Evolutionary conservation across 352 stramenopile genomes (phyloP).

Genomic region (Blastocystis hominis): DNA sequence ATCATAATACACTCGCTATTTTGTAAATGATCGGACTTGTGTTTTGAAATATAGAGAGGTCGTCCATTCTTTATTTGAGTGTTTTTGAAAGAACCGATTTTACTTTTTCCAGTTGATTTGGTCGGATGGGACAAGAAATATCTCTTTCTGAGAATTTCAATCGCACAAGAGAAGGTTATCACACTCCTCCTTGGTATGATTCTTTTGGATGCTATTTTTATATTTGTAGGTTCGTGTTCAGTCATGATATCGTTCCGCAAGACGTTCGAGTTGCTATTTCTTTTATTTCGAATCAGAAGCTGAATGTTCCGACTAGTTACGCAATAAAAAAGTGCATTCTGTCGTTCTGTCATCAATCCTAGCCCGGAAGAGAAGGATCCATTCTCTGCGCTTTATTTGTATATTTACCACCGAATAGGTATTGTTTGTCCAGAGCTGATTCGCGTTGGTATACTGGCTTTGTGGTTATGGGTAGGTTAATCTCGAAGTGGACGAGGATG

Average conservation of each 20-base stretch:
- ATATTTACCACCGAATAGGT: slow-evolving; percentile 30
- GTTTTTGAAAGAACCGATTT: not conserved
- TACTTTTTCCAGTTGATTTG: not conserved
- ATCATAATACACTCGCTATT: slow-evolving; percentile 36
- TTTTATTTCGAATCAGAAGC: not conserved
- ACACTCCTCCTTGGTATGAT: slow-evolving; percentile 1
- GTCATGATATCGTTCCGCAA: slow-evolving; percentile 3
- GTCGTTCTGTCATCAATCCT: not conserved
- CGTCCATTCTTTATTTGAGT: slow-evolving; percentile 13
- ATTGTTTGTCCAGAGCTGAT: slow-evolving; percentile 41
- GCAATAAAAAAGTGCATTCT: not conserved
- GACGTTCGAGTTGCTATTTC: not conserved
- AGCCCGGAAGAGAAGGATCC: not conserved
- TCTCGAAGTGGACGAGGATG: slow-evolving; percentile 22
- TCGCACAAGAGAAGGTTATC: not conserved
- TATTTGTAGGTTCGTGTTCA: not conserved
- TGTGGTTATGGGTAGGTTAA: not conserved
- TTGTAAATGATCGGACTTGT: slow-evolving; percentile 39
- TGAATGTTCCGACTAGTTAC: not conserved
- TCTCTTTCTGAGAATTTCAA: slow-evolving; percentile 27
- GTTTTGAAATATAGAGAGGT: slow-evolving; percentile 49
- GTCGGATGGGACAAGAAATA: slow-evolving; percentile 18
- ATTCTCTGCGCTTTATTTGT: not conserved
- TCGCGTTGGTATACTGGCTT: not conserved
- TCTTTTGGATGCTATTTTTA: not conserved